phyloP scores from a whole-genome alignment of 352 stramenopile species.

The Globisporangium nodosum region DNA sequence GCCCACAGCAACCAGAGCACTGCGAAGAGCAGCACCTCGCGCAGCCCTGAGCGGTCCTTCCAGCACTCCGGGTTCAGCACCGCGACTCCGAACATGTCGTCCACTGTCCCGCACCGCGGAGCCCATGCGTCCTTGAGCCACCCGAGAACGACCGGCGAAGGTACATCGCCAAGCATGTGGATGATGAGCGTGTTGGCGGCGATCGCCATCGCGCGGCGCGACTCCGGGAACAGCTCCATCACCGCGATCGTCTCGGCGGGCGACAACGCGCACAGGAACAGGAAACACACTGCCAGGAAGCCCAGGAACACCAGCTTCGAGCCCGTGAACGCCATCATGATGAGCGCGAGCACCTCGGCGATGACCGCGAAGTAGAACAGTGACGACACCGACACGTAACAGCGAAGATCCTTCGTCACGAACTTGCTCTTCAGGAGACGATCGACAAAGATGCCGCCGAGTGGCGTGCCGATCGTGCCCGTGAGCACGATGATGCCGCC shows the following conservation, averaged over 20 bases:
- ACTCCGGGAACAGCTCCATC: constrained; percentile 87
- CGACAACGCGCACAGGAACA: constrained; percentile 73
- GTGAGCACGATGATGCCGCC: constrained; percentile 75
- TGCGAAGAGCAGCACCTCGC: constrained; percentile 66
- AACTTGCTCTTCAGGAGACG: constrained; percentile 29
- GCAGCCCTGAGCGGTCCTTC: constrained; percentile 52
- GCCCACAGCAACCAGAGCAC: constrained; percentile 72
- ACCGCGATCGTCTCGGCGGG: constrained; percentile 81
- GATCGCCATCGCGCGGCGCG: constrained; percentile 85
- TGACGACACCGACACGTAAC: constrained; percentile 50
- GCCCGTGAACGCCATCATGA: constrained; percentile 55
- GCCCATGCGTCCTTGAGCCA: constrained; percentile 90
- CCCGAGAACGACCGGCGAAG: constrained; percentile 90
- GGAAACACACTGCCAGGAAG: constrained; percentile 61
- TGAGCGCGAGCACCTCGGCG: constrained; percentile 43
- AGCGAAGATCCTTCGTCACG: constrained; percentile 29
- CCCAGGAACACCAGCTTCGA: constrained; percentile 55
- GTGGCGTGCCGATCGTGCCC: constrained; percentile 82
- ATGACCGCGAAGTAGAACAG: constrained; percentile 66
- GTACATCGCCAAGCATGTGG: constrained; percentile 93
- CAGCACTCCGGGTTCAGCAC: constrained; percentile 63
- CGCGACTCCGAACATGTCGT: constrained; percentile 45
- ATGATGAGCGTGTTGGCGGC: constrained; percentile 90
- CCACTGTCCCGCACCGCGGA: constrained; percentile 76
- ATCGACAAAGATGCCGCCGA: constrained; percentile 82